Base-by-base conservation (phyloP, 148 eudicot species). In the Rhododendron molle region DNA sequence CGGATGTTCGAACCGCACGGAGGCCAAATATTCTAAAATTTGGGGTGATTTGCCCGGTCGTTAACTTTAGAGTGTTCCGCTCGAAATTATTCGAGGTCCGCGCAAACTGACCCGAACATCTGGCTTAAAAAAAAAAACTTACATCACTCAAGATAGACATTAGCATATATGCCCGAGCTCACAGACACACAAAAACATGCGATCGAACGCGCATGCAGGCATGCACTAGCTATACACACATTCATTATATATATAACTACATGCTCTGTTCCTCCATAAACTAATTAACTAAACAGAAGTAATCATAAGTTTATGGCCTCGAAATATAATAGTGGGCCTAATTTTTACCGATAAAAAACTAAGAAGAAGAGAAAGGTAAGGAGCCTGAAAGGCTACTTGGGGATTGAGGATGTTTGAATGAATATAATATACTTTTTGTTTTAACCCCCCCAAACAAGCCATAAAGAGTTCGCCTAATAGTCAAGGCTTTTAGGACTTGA, bases 161-260 rank as follows among this genome's bases (percentile, higher is more conserved):
- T 73, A 77, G 81, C 67, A 49, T 34, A 34, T 80, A 58, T 85
- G 34, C 54, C n/a, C 72, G 26, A 46, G 34, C 50, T 85, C 78
- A 76, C 71, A 73, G 65, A 85, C 87, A 85, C 89, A 85, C 85
- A 85, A 88, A 85, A 85, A 74, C 85, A 85, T 83, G 78, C 76
- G 79, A 87, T 84, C 62, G 85, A 88, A 71, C 56, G 52, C 87
- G 89, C 89, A 83, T 88, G 89, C 89, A 85, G 62, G 87, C 89
- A 85, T 85, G 87, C 82, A 30, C 11, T 43, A 79, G 20, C 21
- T 18, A 40, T 40, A 38, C 9, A 38, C 52, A 44, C 40, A 77
- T 44, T 43, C 43, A 77, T 67, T 40, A 0, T 40, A 6, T 56
- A 56, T 21, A 60, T 69, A 62, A 74, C 30, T 84, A 84, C 83